Base-by-base conservation (phyloP, 73 alveolate genomes). In the Paramecium octaurelia region DNA sequence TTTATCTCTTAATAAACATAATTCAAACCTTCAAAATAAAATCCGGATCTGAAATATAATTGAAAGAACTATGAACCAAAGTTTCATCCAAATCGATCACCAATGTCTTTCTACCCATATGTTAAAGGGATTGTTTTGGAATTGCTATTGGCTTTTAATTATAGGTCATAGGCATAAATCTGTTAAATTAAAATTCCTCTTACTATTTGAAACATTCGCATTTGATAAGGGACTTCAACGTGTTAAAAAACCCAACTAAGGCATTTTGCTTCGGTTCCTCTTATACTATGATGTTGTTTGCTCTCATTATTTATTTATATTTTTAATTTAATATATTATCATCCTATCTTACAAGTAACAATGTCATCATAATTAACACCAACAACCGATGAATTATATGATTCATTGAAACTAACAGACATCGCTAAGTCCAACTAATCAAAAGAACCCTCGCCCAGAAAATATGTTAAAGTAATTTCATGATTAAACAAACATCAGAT, bases 51-150 rank as follows among this genome's bases (percentile, higher is more conserved):
- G 80, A 36, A 29, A 86, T 83, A 35, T 64, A 76, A 58, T 77
- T 88, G 57, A 93, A 93, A 9, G 93, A 88, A 54, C 93, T 71
- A 43, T 94, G 97, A 20, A 94, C 97, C 27, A 94, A 59, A 23
- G 97, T 94, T 87, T 94, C 97, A 85, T 94, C 97, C 57, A 94
- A 85, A 70, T 94, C 97, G 3, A 94, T 75, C 6, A 94, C 85
- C 4, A 94, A 86, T 10, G 97, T 92, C 86, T 94, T 94, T 35
- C 92, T 69, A 12, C 96, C 96, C 85, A 68, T n/a, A 73, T 73
- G 54, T 16, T 73, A 8, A 34, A 10, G 60, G 6, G 87, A 34
- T 36, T 73, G 9, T 73, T 21, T 36, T 35, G 87, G 87, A 36
- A 73, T 73, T 38, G 16, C 20, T 5, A 73, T 40, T n/a, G 87